A percentile compares a stretch with the other conserved stretches of the same genome.
Evolutionary conservation across 257 asterid genomes (phyloP).

Genomic region (Solanum phureja): DNA sequence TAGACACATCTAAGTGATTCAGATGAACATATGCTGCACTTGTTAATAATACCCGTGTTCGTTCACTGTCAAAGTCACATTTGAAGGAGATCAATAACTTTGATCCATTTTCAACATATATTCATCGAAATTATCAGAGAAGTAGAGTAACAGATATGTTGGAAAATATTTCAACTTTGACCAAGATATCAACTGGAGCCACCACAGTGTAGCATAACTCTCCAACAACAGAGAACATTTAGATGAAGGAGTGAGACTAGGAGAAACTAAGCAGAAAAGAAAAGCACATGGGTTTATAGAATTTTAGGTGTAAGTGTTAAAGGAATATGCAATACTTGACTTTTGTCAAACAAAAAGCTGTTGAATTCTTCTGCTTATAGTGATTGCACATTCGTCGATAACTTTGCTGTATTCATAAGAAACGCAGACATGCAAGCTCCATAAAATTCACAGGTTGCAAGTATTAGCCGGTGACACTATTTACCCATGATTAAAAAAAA

Average conservation of each 20-base stretch:
- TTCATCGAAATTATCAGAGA: background rate
- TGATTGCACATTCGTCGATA: background rate
- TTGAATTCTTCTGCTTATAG: background rate
- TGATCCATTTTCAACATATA: background rate
- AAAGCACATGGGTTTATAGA: background rate
- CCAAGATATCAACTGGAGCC: background rate
- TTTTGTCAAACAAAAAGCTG: background rate
- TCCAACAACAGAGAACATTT: background rate
- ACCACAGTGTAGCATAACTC: background rate
- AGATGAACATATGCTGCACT: slow-evolving; percentile 93
- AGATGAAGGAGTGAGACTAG: background rate
- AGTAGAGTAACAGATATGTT: background rate
- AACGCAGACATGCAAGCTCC: background rate
- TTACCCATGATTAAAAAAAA: background rate
- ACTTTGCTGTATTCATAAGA: background rate
- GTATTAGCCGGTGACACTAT: background rate
- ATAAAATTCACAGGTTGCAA: background rate
- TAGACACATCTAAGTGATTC: slow-evolving; percentile 64
- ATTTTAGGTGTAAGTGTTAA: background rate
- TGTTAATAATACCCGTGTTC: slow-evolving; percentile 47
- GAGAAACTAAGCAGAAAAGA: background rate
- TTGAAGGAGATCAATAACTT: background rate
- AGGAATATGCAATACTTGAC: background rate
- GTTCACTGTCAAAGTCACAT: slow-evolving; percentile 50
- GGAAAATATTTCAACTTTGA: background rate